Conservation (phyloP, 352 stramenopile species). For the Pythium monospermum region DNA sequence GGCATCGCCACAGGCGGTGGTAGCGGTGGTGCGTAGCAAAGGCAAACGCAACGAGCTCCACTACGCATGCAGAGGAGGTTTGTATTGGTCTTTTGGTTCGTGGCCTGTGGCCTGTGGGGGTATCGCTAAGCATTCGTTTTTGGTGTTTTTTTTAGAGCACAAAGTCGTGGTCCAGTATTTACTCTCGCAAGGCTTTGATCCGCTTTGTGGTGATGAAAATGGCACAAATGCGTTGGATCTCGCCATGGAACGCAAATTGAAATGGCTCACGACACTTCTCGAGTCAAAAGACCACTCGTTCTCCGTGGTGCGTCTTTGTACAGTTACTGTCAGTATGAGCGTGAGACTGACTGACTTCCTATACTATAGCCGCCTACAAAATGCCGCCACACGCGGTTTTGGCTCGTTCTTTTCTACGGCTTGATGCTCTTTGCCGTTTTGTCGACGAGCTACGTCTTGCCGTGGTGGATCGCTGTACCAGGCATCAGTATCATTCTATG, state of each 20-base stretch:
- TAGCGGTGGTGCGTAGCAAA: slow-evolving; percentile 24
- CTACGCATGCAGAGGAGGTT: slow-evolving; percentile 45
- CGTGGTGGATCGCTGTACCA: slow-evolving; percentile 63
- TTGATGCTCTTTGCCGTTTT: slow-evolving; percentile 44
- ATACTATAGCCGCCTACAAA: slow-evolving; percentile 33
- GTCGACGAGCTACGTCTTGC: slow-evolving; percentile 54
- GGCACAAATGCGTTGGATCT: slow-evolving; percentile 42
- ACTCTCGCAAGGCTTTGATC: slow-evolving; percentile 48
- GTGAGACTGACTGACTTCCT: not conserved
- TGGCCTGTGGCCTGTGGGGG: not conserved
- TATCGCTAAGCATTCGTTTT: not conserved
- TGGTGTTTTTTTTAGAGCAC: slow-evolving; percentile 32
- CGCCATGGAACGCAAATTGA: slow-evolving; percentile 25
- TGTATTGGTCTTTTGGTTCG: not conserved
- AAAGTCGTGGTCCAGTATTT: slow-evolving; percentile 70
- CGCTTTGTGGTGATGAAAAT: slow-evolving; percentile 37
- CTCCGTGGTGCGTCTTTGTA: slow-evolving; percentile 12
- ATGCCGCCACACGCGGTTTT: slow-evolving; percentile 46
- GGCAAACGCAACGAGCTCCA: slow-evolving; percentile 42
- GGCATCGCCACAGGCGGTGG: slow-evolving; percentile 14
- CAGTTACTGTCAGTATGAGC: not conserved
- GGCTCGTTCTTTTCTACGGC: slow-evolving; percentile 47
- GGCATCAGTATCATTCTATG: slow-evolving; percentile 49
- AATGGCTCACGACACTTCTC: slow-evolving; percentile 49
- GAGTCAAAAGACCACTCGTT: slow-evolving; percentile 29